phyloP scores from a whole-genome alignment of 2,329 filamentous ascomycete genomes.

The Aspergillus felis region DNA sequence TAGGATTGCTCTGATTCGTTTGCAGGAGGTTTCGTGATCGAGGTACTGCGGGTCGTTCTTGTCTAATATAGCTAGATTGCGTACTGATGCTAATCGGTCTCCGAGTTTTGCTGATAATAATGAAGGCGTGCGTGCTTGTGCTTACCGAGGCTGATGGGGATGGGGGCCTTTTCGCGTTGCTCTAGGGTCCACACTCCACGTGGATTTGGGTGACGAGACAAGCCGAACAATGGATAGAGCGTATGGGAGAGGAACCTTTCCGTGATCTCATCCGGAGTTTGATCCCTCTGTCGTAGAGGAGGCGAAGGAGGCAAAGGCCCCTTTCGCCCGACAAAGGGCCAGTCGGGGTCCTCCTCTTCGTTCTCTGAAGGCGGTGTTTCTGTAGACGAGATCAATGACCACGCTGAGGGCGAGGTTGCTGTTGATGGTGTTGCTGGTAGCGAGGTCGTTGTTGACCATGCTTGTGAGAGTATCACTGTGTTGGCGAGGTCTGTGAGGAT shows the following conservation, averaged over 20 bases:
- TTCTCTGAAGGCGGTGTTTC: background rate
- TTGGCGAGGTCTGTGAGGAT: too few species aligned
- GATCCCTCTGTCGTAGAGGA: background rate
- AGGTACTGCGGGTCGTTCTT: background rate
- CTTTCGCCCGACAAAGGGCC: background rate
- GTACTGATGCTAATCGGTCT: background rate
- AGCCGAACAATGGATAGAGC: background rate
- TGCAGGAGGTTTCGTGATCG: background rate
- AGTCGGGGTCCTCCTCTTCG: background rate
- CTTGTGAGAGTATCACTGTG: too few species aligned
- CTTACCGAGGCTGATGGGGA: background rate
- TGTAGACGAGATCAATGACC: background rate
- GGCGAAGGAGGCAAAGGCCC: background rate
- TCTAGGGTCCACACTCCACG: background rate
- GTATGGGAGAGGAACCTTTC: background rate
- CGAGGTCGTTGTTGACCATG: background rate
- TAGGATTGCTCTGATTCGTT: background rate
- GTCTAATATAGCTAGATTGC: background rate
- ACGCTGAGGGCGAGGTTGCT: background rate
- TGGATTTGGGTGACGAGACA: background rate
- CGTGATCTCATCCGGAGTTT: background rate
- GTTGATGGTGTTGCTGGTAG: background rate
- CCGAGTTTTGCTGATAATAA: background rate
- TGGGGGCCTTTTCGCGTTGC: background rate
- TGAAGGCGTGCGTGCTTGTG: background rate